Base-by-base conservation (phyloP, 1,139 yeast genomes). In the Diutina mesorugosa region DNA sequence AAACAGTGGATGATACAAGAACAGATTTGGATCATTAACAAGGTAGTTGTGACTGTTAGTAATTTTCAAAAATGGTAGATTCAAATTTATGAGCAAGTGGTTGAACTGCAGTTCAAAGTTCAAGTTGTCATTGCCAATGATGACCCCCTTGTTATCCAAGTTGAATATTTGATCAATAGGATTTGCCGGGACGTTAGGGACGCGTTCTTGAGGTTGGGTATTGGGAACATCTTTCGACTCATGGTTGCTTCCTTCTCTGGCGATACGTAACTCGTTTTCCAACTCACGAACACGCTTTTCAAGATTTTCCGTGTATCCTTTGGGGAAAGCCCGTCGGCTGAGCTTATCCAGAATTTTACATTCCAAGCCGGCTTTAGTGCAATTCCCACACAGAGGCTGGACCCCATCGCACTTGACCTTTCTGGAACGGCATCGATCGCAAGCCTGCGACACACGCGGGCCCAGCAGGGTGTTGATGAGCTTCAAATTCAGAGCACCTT, bases 351-450 rank as follows among this genome's bases (percentile, higher is more conserved):
- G 80, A 6, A 87, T 85, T 55, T 81, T 78, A 67, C 95, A 87
- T 55, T 79, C 83, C 63, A 83, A 83, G 0, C 83, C 84, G 47
- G 83, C 81, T 61, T 79, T 80, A 53, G 72, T 70, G 65, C 93
- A 87, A 63, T 84, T 84, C 48, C 80, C 73, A 66, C 95, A 87
- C 53, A 50, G 53, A 1, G 93, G 91, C 2, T 80, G 75, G 58
- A 77, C 72, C 0, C 93, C 93, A 63, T 85, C 87, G 70, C 95
- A 87, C 63, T 84, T 85, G 62, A 85, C 84, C 69, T 87, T 87
- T 62, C 87, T 84, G 61, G 85, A 78, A 56, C 93, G 72, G 64
- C 95, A 87, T 51, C 95, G 72, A 67, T 87, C 93, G 70, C 95
- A 87, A 4, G 93, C 93, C 66, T 86, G 93, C 2, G 87, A 80